phyloP scores from a whole-genome alignment of 169 alveolate species.

The Babesia caballi region DNA sequence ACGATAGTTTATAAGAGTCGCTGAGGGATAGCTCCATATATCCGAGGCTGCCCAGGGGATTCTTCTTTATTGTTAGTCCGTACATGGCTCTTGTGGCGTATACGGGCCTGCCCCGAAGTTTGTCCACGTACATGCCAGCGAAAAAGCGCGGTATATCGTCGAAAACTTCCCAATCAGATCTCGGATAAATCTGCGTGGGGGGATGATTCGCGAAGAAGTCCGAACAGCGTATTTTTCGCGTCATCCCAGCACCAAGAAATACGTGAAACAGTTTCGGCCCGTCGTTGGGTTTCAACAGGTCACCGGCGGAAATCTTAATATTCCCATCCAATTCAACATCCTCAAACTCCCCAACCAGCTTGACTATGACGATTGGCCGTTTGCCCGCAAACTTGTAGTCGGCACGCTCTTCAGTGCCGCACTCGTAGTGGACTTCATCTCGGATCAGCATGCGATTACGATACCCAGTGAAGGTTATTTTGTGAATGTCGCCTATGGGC shows the following conservation, averaged over 20 bases:
- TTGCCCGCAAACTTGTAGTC: not conserved
- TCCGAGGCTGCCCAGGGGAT: not conserved
- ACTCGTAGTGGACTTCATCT: slow-evolving; percentile 26
- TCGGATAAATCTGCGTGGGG: not conserved
- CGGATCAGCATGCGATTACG: slow-evolving; percentile 13
- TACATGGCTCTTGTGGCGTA: slow-evolving; percentile 19
- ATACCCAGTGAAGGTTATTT: slow-evolving; percentile 13
- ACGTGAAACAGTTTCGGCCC: slow-evolving; percentile 11
- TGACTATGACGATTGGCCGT: slow-evolving; percentile 9
- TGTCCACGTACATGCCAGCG: slow-evolving; percentile 2
- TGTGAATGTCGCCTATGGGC: not conserved
- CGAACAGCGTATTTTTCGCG: not conserved
- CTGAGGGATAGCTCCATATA: not conserved
- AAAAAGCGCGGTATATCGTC: slow-evolving; percentile 30
- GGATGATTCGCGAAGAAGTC: slow-evolving; percentile 4
- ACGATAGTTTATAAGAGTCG: not conserved
- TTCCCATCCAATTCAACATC: not conserved
- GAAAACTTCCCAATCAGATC: not conserved
- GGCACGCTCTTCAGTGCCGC: not conserved
- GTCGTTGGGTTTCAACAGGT: not conserved
- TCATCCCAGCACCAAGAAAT: slow-evolving; percentile 1
- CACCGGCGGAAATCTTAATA: not conserved
- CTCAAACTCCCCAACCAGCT: slow-evolving; percentile 24
- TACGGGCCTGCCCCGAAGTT: slow-evolving; percentile 1
- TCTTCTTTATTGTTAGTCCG: slow-evolving; percentile 1